Conservation (phyloP, 768 basidiomycete species). For the Hemileccinum rubropunctum region DNA sequence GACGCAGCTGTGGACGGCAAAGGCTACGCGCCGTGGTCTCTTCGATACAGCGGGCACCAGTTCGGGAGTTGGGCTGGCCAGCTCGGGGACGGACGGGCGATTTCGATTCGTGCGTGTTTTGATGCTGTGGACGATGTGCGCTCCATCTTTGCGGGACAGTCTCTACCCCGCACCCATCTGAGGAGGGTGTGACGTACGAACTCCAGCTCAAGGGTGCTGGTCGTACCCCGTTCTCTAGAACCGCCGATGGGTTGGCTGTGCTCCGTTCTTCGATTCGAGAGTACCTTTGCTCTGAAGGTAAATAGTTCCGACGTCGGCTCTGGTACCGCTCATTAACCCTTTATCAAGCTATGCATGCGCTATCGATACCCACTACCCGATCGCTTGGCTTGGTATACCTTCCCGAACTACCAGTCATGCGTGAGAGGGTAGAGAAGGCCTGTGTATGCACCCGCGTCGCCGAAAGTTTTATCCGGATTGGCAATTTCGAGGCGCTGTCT, state of each 20-base stretch:
- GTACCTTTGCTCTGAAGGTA: constrained; percentile 88
- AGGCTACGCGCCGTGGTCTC: constrained; percentile 66
- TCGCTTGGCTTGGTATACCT: constrained; percentile 77
- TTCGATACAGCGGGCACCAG: constrained; percentile 90
- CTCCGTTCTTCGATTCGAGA: constrained; percentile 93
- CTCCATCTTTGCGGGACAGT: constrained; percentile 40
- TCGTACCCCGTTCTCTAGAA: constrained; percentile 89
- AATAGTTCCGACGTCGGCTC: background rate
- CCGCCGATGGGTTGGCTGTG: constrained; percentile 93
- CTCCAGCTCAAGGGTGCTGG: constrained; percentile 95
- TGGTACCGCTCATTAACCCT: constrained; percentile 36
- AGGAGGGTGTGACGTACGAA: constrained; percentile 62
- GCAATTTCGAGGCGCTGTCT: constrained; percentile 84
- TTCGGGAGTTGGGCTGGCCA: constrained; percentile 92
- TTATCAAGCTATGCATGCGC: constrained; percentile 65
- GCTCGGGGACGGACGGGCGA: constrained; percentile 92
- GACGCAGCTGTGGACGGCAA: constrained; percentile 28
- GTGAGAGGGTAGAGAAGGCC: constrained; percentile 73
- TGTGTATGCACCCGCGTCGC: constrained; percentile 79
- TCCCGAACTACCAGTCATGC: constrained; percentile 66
- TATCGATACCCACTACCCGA: constrained; percentile 85
- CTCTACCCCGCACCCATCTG: constrained; percentile 68
- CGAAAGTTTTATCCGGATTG: constrained; percentile 89
- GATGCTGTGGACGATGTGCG: constrained; percentile 1
- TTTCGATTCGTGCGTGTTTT: constrained; percentile 63